These are phyloP conservation scores for Calocera viscosa DNA, from an alignment of 768 basidiomycete genomes.

Conservation along the genomic window DNA sequence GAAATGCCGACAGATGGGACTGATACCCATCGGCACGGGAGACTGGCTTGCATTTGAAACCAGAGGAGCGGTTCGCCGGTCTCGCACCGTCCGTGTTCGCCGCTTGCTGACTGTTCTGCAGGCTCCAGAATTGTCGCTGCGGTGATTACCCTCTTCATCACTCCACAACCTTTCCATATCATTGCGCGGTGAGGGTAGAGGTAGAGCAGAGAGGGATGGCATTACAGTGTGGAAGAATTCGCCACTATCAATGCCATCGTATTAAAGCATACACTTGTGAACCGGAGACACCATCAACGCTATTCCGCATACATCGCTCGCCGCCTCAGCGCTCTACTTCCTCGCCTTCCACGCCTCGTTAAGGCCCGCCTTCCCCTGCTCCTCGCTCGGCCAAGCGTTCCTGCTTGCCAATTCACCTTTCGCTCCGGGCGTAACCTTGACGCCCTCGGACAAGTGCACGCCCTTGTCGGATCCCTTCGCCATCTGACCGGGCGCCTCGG, in stretches of 20 bases:
- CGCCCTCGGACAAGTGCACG: not conserved
- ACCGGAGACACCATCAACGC: not conserved
- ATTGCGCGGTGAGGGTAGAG: too few relatives aligned
- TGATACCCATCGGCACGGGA: slow-evolving; percentile 78
- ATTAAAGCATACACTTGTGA: not conserved
- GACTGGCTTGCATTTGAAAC: slow-evolving; percentile 95
- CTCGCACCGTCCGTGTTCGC: not conserved
- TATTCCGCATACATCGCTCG: not conserved
- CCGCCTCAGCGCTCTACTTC: not conserved
- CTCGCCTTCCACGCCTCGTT: not conserved
- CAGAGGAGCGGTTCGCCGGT: slow-evolving; percentile 46
- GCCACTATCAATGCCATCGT: not conserved
- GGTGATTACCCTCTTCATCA: too few relatives aligned
- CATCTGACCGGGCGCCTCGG: not conserved
- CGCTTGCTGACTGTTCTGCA: not conserved
- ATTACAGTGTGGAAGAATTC: too few relatives aligned
- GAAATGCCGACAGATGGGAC: slow-evolving; percentile 88
- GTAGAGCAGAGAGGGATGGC: too few relatives aligned
- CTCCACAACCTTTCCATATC: too few relatives aligned
- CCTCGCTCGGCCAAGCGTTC: not conserved
- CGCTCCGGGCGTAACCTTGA: not conserved
- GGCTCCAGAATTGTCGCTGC: not conserved
- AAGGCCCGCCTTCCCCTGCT: not conserved
- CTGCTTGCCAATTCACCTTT: not conserved
- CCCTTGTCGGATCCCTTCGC: not conserved